Evolutionary conservation across 192 early-diverging fungal species (phyloP).

Genomic region (Coemansia sp.): DNA sequence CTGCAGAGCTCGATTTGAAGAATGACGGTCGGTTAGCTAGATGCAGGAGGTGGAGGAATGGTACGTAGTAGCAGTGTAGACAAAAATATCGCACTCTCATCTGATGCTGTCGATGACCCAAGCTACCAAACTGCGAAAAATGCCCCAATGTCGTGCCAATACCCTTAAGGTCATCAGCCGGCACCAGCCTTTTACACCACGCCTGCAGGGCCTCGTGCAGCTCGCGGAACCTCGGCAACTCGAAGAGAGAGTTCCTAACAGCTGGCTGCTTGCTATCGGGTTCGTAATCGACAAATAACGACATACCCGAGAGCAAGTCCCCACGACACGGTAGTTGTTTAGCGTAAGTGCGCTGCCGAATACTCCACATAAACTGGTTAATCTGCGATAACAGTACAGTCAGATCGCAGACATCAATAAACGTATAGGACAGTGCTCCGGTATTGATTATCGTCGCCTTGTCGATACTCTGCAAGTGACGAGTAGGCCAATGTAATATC

Average conservation of each 20-base stretch:
- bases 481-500: slow-evolving; percentile 49
- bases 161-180: slow-evolving; percentile 22
- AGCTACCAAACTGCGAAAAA: slow-evolving; percentile 20
- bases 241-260: slow-evolving; percentile 17
- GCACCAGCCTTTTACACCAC: slow-evolving; percentile 31
- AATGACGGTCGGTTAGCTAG: slow-evolving; percentile 45
- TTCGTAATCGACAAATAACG: slow-evolving; percentile 11
- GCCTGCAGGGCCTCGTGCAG: slow-evolving; percentile 19
- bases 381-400: slow-evolving; percentile 28
- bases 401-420: slow-evolving; percentile 39
- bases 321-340: neutral
- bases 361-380: slow-evolving; percentile 44
- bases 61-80: slow-evolving; percentile 36
- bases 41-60: slow-evolving; percentile 34
- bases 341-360: slow-evolving; percentile 12
- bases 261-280: slow-evolving; percentile 2
- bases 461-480: slow-evolving; percentile 21
- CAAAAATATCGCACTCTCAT: slow-evolving; percentile 48
- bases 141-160: slow-evolving; percentile 6
- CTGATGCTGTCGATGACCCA: slow-evolving; percentile 31
- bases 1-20: slow-evolving; percentile 1
- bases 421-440: slow-evolving; percentile 44
- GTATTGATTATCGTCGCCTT: slow-evolving; percentile 14
- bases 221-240: slow-evolving; percentile 25
- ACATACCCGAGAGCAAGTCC: slow-evolving; percentile 12